phyloP scores from a whole-genome alignment of 2,329 filamentous ascomycete species.

The Diaporthe ampelina region DNA sequence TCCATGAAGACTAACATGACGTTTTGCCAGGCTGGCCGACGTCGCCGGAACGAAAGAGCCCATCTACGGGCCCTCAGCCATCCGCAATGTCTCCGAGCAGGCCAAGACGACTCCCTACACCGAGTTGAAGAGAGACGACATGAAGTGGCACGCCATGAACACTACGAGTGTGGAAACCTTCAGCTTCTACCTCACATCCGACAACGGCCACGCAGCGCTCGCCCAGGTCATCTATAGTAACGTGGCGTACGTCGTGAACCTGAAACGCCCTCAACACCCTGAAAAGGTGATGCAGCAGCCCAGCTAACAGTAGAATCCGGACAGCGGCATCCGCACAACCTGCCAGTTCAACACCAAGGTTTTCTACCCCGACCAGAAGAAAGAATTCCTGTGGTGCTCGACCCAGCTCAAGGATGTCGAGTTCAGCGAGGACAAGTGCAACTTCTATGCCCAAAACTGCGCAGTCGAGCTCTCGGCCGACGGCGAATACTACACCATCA shows the following conservation, averaged over 20 bases:
- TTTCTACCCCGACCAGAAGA: conserved; percentile 80
- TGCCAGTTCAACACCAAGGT: conserved; percentile 96
- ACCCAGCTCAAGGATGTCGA: conserved; percentile 83
- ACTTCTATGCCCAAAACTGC: conserved; percentile 88
- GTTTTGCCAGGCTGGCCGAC: conserved; percentile 70
- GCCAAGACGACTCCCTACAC: conserved; percentile 83
- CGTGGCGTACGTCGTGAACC: conserved; percentile 77
- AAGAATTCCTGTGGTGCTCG: conserved; percentile 86
- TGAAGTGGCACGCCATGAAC: conserved; percentile 86
- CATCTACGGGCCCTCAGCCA: conserved; percentile 90
- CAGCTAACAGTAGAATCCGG: conserved; percentile 28
- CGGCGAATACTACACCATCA: conserved; percentile 86
- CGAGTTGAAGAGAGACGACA: conserved; percentile 80
- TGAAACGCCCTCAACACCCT: background rate
- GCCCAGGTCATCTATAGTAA: conserved; percentile 98
- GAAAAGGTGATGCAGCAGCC: conserved; percentile 43
- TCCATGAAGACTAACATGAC: conserved; percentile 43
- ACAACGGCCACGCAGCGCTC: conserved; percentile 82
- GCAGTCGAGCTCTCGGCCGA: conserved; percentile 89
- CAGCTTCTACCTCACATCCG: conserved; percentile 89
- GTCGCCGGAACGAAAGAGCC: conserved; percentile 97
- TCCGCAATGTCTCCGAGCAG: conserved; percentile 88
- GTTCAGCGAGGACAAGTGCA: conserved; percentile 86
- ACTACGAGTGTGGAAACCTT: conserved; percentile 95
- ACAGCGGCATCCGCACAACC: conserved; percentile 88